Evolutionary conservation across 2,329 filamentous ascomycete species (phyloP).

Genomic region (Didymella pinodella): DNA sequence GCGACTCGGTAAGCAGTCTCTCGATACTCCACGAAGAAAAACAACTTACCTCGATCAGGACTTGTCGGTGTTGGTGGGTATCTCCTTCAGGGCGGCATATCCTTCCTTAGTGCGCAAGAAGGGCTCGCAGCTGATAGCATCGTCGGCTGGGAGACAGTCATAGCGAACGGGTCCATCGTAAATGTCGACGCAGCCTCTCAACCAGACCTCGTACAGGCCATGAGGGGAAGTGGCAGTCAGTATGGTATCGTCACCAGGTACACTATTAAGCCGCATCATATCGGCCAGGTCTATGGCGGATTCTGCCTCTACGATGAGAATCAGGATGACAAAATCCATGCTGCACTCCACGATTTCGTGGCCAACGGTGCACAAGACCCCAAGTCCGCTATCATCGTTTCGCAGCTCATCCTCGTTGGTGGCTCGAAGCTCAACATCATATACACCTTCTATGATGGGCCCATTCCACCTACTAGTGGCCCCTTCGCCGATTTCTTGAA

Average conservation of each 20-base stretch:
- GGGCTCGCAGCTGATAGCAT: conserved; percentile 45
- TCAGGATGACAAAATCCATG: conserved; percentile 42
- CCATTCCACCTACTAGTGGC: conserved; percentile 40
- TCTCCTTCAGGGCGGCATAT: conserved; percentile 33
- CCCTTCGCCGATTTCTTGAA: conserved; percentile 47
- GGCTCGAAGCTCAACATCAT: conserved; percentile 22
- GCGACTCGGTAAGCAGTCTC: conserved; percentile 20
- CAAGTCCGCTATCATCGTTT: conserved; percentile 36
- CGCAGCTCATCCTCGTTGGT: conserved; percentile 22
- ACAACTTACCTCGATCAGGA: conserved; percentile 12
- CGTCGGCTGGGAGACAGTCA: conserved; percentile 44
- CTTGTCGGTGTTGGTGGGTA: conserved; percentile 36
- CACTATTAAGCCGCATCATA: conserved; percentile 32
- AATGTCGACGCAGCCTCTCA: conserved; percentile 34
- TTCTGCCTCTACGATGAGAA: conserved; percentile 43
- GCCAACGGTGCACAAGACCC: conserved; percentile 34
- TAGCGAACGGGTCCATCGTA: conserved; percentile 41
- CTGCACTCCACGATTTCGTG: conserved; percentile 46
- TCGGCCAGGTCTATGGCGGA: conserved; percentile 52
- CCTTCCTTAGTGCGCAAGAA: conserved; percentile 36
- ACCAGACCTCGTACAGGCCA: conserved; percentile 47
- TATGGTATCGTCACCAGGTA: conserved; percentile 43
- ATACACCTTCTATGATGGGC: conserved; percentile 36
- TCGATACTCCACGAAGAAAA: not conserved
- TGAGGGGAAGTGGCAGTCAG: conserved; percentile 38